Evolutionary conservation across 2,329 filamentous ascomycete species (phyloP).

Genomic region (Fusarium sp.): DNA sequence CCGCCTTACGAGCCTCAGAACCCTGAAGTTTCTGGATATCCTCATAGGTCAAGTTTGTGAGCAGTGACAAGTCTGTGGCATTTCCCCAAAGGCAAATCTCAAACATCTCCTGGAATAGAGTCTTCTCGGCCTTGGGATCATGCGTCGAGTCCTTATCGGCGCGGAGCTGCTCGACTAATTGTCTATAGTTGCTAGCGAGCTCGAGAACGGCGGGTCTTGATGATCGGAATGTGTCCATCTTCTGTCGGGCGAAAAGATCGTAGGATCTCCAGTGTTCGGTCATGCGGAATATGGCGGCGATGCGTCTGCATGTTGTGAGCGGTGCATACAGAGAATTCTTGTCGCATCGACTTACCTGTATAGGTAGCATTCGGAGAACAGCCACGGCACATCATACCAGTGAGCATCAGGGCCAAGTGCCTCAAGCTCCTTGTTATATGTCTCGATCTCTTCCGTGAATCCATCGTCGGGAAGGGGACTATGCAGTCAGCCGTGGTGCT

Average conservation of each 20-base stretch:
- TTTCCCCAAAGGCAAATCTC: conserved; percentile 98
- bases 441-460: conserved; percentile 77
- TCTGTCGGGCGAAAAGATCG: conserved; percentile 89
- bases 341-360: conserved; percentile 68
- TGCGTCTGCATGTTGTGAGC: conserved; percentile 62
- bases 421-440: conserved; percentile 88
- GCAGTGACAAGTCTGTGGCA: conserved; percentile 89
- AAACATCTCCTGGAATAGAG: conserved; percentile 91
- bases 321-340: neutral
- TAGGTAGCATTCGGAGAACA: conserved; percentile 93
- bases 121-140: conserved; percentile 74
- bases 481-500: conserved; percentile 2
- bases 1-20: conserved; percentile 82
- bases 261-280: conserved; percentile 88
- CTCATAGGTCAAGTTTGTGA: conserved; percentile 90
- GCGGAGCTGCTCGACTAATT: conserved; percentile 74
- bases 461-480: conserved; percentile 83
- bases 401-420: conserved; percentile 71
- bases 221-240: conserved; percentile 90
- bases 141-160: conserved; percentile 59
- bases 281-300: conserved; percentile 79
- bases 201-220: conserved; percentile 88
- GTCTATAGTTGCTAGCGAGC: conserved; percentile 79
- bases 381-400: conserved; percentile 89
- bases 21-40: conserved; percentile 98